A percentile compares a stretch with the other conserved stretches of the same genome.
Conservation (phyloP, 1,284 basidiomycete genomes). For the Neotropicomus parvogracilis region DNA sequence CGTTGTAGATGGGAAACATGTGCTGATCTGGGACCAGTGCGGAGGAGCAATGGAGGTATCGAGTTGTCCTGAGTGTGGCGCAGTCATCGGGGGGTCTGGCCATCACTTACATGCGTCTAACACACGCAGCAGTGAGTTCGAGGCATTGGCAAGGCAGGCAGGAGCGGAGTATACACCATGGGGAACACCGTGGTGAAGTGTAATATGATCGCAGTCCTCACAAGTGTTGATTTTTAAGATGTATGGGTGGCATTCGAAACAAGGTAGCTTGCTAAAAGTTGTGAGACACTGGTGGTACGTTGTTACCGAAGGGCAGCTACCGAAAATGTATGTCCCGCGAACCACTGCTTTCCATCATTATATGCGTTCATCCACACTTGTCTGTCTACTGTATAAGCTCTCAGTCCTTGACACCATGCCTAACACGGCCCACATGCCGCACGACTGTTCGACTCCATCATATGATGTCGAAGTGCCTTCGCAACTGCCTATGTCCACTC, state of each 20-base stretch:
- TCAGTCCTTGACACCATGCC: too few relatives aligned
- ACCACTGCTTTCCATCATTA: too few relatives aligned
- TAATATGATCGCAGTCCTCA: background rate
- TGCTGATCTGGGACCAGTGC: constrained; percentile 38
- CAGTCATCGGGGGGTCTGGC: constrained; percentile 44
- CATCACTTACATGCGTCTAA: constrained; percentile 46
- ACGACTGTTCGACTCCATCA: constrained; percentile 15
- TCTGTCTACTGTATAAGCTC: too few relatives aligned
- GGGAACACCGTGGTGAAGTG: constrained; percentile 20
- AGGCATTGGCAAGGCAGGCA: constrained; percentile 35
- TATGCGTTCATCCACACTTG: too few relatives aligned
- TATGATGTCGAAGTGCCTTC: constrained; percentile 9
- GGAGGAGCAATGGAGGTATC: constrained; percentile 48
- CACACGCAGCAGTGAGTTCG: constrained; percentile 42
- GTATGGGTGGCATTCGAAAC: too few relatives aligned
- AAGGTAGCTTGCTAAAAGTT: too few relatives aligned
- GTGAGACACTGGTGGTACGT: too few relatives aligned
- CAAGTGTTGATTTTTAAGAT: too few relatives aligned
- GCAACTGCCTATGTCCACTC: constrained; percentile 26
- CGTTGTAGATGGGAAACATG: background rate
- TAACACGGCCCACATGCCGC: too few relatives aligned
- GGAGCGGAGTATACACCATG: constrained; percentile 7
- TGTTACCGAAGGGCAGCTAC: too few relatives aligned
- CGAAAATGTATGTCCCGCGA: too few relatives aligned
- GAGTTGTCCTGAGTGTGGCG: constrained; percentile 53